These are phyloP conservation scores for Mycothermus thermophilus DNA, from an alignment of 495 filamentous ascomycete genomes.

Conservation along the genomic window DNA sequence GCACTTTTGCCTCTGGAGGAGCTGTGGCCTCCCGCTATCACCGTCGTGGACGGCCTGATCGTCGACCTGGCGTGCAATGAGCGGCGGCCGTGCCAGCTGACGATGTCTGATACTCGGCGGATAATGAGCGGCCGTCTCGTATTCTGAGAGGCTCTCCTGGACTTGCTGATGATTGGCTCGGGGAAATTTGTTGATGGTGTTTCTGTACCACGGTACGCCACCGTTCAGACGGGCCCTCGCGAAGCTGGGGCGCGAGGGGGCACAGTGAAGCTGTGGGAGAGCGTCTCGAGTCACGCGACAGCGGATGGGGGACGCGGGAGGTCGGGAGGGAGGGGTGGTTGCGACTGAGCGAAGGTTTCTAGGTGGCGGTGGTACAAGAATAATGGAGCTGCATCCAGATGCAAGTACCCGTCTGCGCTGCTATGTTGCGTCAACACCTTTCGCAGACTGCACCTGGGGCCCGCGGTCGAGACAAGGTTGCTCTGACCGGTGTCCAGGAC, in stretches of 20 bases:
- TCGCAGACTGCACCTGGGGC: no score
- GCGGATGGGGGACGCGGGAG: conserved; percentile 30
- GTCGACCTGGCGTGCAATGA: conserved; percentile 3
- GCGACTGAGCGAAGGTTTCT: no score
- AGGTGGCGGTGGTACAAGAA: conserved; percentile 14
- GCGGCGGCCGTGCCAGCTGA: conserved; percentile 14
- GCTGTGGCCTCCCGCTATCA: conserved; percentile 22
- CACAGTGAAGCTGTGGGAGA: conserved; percentile 11
- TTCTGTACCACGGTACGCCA: conserved; percentile 30
- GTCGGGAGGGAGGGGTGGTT: no score
- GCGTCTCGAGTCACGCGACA: conserved; percentile 28
- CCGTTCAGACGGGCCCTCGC: conserved; percentile 20
- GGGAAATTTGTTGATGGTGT: conserved; percentile 29
- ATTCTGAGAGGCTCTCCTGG: conserved; percentile 14
- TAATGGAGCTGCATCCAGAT: conserved; percentile 18
- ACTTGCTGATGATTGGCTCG: conserved; percentile 28
- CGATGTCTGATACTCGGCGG: conserved; percentile 23
- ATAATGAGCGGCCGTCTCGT: conserved; percentile 18
- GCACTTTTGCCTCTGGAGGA: background rate
- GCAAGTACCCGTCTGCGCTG: conserved; percentile 22
- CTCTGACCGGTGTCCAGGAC: background rate
- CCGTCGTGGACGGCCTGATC: conserved; percentile 18
- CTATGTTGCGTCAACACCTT: conserved; percentile 18
- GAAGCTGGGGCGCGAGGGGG: conserved; percentile 21
- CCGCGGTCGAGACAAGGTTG: conserved; percentile 1